These are phyloP conservation scores for Podaxis sp. DNA, from an alignment of 768 basidiomycete genomes.

Conservation along the genomic window DNA sequence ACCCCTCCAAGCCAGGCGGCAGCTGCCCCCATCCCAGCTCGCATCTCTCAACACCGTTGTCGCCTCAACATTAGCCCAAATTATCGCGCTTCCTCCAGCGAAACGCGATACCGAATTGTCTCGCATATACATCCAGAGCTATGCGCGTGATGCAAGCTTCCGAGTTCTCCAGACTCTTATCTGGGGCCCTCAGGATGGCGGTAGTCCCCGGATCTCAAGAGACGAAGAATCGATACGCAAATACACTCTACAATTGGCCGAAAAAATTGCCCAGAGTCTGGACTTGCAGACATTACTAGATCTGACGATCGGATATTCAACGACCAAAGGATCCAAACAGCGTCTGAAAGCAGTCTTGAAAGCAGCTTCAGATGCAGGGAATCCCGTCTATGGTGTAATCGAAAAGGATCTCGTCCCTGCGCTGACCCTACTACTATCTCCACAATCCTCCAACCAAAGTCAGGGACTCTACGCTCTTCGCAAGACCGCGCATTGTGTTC, in stretches of 20 bases:
- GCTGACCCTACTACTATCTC: conserved; percentile 49
- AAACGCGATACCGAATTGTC: conserved; percentile 46
- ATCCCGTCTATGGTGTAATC: conserved; percentile 32
- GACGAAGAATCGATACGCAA: conserved; percentile 47
- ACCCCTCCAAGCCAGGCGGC: conserved; percentile 5
- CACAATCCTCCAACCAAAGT: conserved; percentile 26
- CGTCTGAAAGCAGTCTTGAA: conserved; percentile 40
- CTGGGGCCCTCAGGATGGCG: conserved; percentile 38
- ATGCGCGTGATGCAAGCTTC: conserved; percentile 54
- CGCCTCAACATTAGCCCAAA: conserved; percentile 42
- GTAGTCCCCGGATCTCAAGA: conserved; percentile 24
- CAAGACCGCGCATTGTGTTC: conserved; percentile 58
- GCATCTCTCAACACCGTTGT: conserved; percentile 48
- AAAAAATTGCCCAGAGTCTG: conserved; percentile 48
- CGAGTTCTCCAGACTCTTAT: conserved; percentile 54
- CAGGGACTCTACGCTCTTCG: conserved; percentile 63
- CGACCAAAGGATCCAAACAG: conserved; percentile 36
- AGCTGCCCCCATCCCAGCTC: conserved; percentile 39
- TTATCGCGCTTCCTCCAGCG: conserved; percentile 44
- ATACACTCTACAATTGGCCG: conserved; percentile 53
- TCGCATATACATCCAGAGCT: conserved; percentile 52
- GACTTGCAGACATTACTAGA: conserved; percentile 60
- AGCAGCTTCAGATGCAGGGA: conserved; percentile 32
- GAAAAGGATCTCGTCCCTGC: conserved; percentile 52
- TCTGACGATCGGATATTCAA: conserved; percentile 55